Evolutionary conservation across 2,329 filamentous ascomycete genomes (phyloP).

Genomic region (Exophiala viscosa): DNA sequence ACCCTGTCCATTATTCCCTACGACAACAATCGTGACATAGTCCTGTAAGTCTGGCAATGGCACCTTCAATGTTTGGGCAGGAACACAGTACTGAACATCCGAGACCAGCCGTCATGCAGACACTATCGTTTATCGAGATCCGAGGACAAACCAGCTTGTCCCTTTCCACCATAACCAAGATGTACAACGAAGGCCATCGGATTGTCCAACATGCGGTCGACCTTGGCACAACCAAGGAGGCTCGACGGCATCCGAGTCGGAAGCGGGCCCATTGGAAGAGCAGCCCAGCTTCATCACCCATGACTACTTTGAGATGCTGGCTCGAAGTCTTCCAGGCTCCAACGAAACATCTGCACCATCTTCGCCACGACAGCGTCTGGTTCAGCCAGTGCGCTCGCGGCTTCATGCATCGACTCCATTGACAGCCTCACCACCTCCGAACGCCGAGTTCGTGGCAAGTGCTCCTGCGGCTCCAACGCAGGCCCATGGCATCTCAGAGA

Average conservation of each 20-base stretch:
- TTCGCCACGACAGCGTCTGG: conserved; percentile 48
- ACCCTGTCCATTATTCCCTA: conserved; percentile 28
- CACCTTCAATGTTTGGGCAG: background rate
- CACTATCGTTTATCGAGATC: conserved; percentile 87
- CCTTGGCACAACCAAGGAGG: conserved; percentile 52
- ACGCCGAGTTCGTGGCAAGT: conserved; percentile 49
- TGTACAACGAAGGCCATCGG: conserved; percentile 50
- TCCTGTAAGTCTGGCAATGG: conserved; percentile 37
- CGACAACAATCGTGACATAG: conserved; percentile 42
- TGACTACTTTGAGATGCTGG: conserved; percentile 93
- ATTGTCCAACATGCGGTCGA: conserved; percentile 90
- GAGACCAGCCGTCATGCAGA: conserved; percentile 76
- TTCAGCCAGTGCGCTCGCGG: conserved; percentile 45
- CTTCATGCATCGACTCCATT: conserved; percentile 24
- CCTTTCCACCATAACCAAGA: conserved; percentile 51
- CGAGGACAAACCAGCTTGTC: conserved; percentile 74
- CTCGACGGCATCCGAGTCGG: conserved; percentile 36
- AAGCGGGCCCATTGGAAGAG: conserved; percentile 32
- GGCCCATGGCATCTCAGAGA: conserved; percentile 70
- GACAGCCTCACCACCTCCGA: conserved; percentile 41
- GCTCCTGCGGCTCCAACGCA: conserved; percentile 37
- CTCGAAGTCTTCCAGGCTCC: conserved; percentile 53
- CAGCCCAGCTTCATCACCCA: conserved; percentile 75
- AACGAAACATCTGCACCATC: conserved; percentile 46
- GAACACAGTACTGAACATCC: conserved; percentile 5